A percentile compares a stretch with the other conserved stretches of the same genome.
Conservation (phyloP, 2,329 filamentous ascomycete genomes). For the Calycina herbarum region DNA sequence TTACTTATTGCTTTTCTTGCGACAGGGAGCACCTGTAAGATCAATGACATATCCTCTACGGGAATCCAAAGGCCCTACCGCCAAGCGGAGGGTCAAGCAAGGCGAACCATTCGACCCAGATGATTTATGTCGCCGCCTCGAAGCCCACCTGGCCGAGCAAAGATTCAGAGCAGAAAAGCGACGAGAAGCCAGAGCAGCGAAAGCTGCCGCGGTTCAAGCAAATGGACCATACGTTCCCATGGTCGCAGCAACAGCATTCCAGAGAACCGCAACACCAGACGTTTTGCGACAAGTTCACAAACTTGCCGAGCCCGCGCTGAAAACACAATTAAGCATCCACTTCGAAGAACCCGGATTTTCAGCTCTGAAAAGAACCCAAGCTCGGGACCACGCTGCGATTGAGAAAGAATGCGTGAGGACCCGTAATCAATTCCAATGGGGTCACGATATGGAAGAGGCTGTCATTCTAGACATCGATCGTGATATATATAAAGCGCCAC, state of each 20-base stretch:
- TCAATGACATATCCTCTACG: constrained; percentile 32
- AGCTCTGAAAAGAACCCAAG: constrained; percentile 25
- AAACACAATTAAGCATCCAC: constrained; percentile 42
- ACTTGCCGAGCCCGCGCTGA: constrained; percentile 46
- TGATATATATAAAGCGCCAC: constrained; percentile 32
- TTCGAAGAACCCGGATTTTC: constrained; percentile 29
- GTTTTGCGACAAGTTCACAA: constrained; percentile 44
- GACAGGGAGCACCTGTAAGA: constrained; percentile 27
- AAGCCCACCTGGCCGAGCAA: constrained; percentile 51
- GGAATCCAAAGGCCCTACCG: constrained; percentile 20
- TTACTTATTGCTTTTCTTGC: constrained; percentile 2
- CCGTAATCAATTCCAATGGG: constrained; percentile 48
- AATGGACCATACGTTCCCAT: constrained; percentile 50
- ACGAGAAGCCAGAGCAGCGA: constrained; percentile 25
- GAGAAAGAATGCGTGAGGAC: constrained; percentile 41
- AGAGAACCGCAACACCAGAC: constrained; percentile 52
- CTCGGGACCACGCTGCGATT: constrained; percentile 35
- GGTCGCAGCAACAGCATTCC: constrained; percentile 56
- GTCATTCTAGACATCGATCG: constrained; percentile 36
- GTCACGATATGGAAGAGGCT: constrained; percentile 41
- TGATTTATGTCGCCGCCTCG: constrained; percentile 55
- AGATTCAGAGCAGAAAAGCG: constrained; percentile 40
- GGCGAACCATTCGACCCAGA: constrained; percentile 51
- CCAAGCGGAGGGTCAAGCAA: constrained; percentile 31
- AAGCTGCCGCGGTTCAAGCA: constrained; percentile 20